Base-by-base conservation (phyloP, 805 yeast species). In the Sugiyamaella qingdaonensis region DNA sequence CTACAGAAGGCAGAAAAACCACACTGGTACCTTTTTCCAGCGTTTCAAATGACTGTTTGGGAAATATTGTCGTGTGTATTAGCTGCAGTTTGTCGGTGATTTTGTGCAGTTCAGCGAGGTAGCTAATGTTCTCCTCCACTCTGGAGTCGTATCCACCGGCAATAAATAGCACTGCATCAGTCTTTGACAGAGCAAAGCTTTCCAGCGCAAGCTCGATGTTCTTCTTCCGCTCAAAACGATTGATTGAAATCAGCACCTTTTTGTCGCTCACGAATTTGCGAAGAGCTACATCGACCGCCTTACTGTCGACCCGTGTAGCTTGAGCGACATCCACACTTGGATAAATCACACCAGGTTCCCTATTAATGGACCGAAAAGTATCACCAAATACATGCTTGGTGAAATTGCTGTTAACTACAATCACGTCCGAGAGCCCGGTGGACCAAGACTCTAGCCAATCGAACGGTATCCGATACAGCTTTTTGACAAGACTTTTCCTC, bases 91-190 rank as follows among this genome's bases (percentile, higher is more conserved):
- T 60, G 10, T 75, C 71, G 46, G 85, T 76, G 35, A 82, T 69
- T 4, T 61, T 48, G 57, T 79, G 74, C 36, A 94, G 74, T 57
- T 87, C 87, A 19, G 72, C 64, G 47, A 90, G 73, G 61, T 88
- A 88, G 48, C 78, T 78, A 29, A 81, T 86, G 68, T 94, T 94
- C 66, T 91, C 98, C 0, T 62, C 52, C 0, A 88, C 86, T 44
- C 89, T 71, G 9, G 77, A 61, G 67, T 94, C 99, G 68, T 84
- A 94, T 0, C 99, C 99, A 10, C 99, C 99, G 8, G 96, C 86
- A 36, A 94, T 70, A 1, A 90, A 77, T 49, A 94, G 74, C n/a
- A 60, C 51, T 2, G 65, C 56, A 4, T 31, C 10, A 59, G 19
- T 67, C 70, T 1, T 57, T 78, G 77, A 41, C 13, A 72, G 56